Percentiles rank a stretch among this genome's conserved stretches.
Conservation (phyloP, 768 basidiomycete species). For the Hortiboletus flavorubellus region DNA sequence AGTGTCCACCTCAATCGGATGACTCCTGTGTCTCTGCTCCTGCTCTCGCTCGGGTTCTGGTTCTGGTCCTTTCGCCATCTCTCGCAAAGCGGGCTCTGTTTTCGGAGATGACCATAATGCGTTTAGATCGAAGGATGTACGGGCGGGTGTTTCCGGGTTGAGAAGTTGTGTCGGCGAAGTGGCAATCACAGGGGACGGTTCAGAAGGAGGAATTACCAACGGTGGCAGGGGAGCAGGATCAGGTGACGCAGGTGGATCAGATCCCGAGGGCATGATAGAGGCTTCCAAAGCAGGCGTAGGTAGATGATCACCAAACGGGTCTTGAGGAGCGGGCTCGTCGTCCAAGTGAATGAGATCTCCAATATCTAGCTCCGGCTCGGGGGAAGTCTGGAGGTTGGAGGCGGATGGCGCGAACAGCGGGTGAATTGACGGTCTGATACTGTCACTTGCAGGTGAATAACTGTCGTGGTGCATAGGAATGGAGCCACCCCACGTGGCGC, state of each 20-base stretch:
- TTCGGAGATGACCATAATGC: conserved; percentile 64
- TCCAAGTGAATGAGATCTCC: conserved; percentile 78
- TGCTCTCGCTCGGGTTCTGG: conserved; percentile 26
- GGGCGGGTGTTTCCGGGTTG: conserved; percentile 43
- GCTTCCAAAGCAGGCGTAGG: conserved; percentile 17
- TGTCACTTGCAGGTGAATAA: conserved; percentile 25
- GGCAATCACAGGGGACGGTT: conserved; percentile 23
- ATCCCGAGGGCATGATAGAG: conserved; percentile 3
- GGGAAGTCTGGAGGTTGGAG: conserved; percentile 38
- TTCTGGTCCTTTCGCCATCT: conserved; percentile 24
- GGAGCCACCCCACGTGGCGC: conserved; percentile 58
- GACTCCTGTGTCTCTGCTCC: conserved; percentile 38
- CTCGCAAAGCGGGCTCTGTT: conserved; percentile 23
- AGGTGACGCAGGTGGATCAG: conserved; percentile 14
- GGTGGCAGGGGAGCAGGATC: conserved; percentile 30
- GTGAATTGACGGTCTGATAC: conserved; percentile 29
- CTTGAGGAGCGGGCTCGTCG: conserved; percentile 47
- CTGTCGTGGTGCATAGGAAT: conserved; percentile 41
- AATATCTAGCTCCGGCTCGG: conserved; percentile 67
- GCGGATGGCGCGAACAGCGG: conserved; percentile 35
- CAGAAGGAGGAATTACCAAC: conserved; percentile 43
- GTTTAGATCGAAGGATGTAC: conserved; percentile 67
- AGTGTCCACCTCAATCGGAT: conserved; percentile 42
- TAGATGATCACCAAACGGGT: conserved; percentile 25
- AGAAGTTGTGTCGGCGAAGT: conserved; percentile 22